phyloP scores from a whole-genome alignment of 2,329 filamentous ascomycete species.

The Phoma sp. region DNA sequence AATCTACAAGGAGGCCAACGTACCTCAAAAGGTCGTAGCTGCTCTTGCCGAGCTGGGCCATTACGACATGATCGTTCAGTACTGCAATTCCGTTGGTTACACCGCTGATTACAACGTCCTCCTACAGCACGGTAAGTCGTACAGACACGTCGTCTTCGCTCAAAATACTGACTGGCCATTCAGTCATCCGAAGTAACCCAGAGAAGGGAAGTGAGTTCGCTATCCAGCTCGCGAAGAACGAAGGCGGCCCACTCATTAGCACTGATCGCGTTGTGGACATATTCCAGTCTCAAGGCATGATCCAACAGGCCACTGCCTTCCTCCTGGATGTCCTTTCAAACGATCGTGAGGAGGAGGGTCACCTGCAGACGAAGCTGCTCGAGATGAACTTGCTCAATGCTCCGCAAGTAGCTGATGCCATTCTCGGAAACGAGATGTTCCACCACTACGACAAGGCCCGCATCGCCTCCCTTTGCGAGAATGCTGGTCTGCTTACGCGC shows the following conservation, averaged over 20 bases:
- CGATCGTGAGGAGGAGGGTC: conserved; percentile 90
- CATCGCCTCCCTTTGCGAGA: conserved; percentile 90
- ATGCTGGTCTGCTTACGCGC: conserved; percentile 73
- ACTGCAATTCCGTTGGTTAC: conserved; percentile 83
- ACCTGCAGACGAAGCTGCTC: conserved; percentile 89
- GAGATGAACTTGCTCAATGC: conserved; percentile 99
- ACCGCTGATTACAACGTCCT: conserved; percentile 94
- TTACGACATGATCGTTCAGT: conserved; percentile 95
- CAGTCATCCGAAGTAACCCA: conserved; percentile 76
- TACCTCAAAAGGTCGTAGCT: conserved; percentile 92
- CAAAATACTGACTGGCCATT: not conserved
- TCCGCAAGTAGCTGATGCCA: conserved; percentile 96
- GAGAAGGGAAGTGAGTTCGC: conserved; percentile 97
- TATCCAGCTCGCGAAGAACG: conserved; percentile 86
- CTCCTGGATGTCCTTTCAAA: conserved; percentile 93
- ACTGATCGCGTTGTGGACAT: conserved; percentile 95
- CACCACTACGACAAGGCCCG: conserved; percentile 92
- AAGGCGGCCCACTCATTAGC: conserved; percentile 85
- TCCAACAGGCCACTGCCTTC: conserved; percentile 98
- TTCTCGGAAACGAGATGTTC: conserved; percentile 98
- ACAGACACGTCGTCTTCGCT: not conserved
- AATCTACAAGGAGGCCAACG: conserved; percentile 90
- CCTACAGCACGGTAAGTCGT: conserved; percentile 69
- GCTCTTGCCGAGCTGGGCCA: conserved; percentile 94
- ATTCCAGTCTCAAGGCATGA: conserved; percentile 97